Evolutionary conservation across 2,329 filamentous ascomycete genomes (phyloP), one percentile per base, ranked within the genome.

Genomic region (Remersonia thermophila): DNA sequence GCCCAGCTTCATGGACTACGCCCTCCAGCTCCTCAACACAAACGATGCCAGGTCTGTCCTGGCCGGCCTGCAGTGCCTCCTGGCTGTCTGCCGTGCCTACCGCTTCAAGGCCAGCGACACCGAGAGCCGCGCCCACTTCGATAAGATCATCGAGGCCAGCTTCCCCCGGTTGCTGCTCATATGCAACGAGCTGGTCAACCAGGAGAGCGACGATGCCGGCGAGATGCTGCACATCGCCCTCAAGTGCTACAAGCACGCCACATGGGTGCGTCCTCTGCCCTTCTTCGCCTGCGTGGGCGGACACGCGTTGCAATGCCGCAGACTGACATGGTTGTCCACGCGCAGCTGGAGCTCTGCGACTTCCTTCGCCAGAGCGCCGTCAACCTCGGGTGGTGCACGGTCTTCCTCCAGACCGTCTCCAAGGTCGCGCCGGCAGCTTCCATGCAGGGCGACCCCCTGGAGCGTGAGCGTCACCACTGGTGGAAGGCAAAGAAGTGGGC

Each of bases 401-500:
- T 98, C 41, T 96, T 98, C 66, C 67, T 98, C 47, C 79, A 82
- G 42, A 84, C 93, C 35, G 83, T 96, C 26, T 79, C 80, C 48
- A 96, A 96, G 61, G 66, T 79, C 15, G 77, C 83, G 26, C 91
- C 91, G 4, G 71, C 81, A 38, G 77, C 70, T 48, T 80, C 87
- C 26, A 78, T 96, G 71, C 59, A 68, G 39, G 85, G 93, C 41
- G 84, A 78, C 40, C 63, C 80, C 35, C 77, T 84, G 40, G 89
- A 96, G 54, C 77, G 91, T 39, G 91, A 96, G 60, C 74, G 80
- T 51, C 87, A 94, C 56, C 86, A 95, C 59, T 98, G 91, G 89
- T 98, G 89, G 89, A 98, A 96, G 67, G 83, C 87, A 45, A 96
- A 96, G 77, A 98, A 98, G 62, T 96, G 91, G 91, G 83, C 89